Evolutionary conservation across 2,329 filamentous ascomycete genomes (phyloP).

Genomic region (Aspergillus puulaauensis): DNA sequence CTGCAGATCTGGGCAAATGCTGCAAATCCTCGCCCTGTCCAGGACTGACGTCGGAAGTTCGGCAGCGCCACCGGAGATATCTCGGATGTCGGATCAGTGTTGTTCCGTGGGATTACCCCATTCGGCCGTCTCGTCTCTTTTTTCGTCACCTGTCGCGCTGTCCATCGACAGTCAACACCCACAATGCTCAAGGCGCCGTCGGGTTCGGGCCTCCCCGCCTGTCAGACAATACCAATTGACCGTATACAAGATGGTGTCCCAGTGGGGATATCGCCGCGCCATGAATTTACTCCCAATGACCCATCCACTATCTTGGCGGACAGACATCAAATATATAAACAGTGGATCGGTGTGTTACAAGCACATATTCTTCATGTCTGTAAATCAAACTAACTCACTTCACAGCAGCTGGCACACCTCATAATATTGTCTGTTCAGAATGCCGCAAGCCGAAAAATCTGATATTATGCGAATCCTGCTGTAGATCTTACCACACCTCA

Average conservation of each 20-base stretch:
- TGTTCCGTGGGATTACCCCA: not conserved
- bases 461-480: slow-evolving; percentile 30
- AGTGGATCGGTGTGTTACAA: slow-evolving; percentile 26
- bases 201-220: no score
- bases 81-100: not conserved
- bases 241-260: no score
- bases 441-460: slow-evolving; percentile 27
- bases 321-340: slow-evolving; percentile 26
- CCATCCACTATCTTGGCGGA: slow-evolving; percentile 16
- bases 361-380: not conserved
- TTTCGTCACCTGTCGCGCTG: not conserved
- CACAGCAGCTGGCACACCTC: slow-evolving; percentile 28
- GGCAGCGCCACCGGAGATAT: not conserved
- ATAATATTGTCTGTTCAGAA: slow-evolving; percentile 30
- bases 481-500: slow-evolving; percentile 29
- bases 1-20: no score
- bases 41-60: not conserved
- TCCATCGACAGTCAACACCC: not conserved
- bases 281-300: not conserved
- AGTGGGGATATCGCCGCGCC: not conserved
- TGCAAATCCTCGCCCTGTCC: not conserved
- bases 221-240: not conserved
- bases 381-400: not conserved
- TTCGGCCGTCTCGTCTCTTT: not conserved
- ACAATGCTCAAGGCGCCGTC: not conserved